Evolutionary conservation across 2,329 filamentous ascomycete species (phyloP).

Genomic region (Basipetospora chlamydospora): DNA sequence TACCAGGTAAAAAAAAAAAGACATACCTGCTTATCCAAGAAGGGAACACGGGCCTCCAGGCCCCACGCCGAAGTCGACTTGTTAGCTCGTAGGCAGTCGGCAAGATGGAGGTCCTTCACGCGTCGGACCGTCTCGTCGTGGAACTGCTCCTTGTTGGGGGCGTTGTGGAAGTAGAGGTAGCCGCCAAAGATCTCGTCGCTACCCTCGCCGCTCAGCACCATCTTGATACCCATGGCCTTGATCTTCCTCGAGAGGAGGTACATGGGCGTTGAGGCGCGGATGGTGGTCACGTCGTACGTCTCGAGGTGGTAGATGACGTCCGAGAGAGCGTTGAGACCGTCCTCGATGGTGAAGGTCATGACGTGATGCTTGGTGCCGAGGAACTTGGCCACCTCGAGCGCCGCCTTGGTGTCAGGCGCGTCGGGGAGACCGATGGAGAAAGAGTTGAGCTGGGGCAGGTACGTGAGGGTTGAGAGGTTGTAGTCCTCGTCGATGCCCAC

Average conservation of each 20-base stretch:
- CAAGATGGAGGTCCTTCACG: slow-evolving; percentile 89
- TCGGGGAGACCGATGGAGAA: slow-evolving; percentile 95
- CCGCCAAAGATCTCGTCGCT: slow-evolving; percentile 97
- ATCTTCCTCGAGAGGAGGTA: slow-evolving; percentile 96
- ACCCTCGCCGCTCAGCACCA: slow-evolving; percentile 94
- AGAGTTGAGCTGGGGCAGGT: slow-evolving; percentile 89
- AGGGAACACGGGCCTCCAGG: slow-evolving; percentile 91
- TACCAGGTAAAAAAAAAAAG: too few relatives aligned
- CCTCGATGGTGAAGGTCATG: slow-evolving; percentile 96
- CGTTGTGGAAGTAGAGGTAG: slow-evolving; percentile 96
- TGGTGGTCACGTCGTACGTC: slow-evolving; percentile 95
- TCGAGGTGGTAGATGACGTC: slow-evolving; percentile 98
- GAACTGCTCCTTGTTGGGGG: slow-evolving; percentile 81
- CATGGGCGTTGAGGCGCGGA: slow-evolving; percentile 97
- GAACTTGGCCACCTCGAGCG: slow-evolving; percentile 87
- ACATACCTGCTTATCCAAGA: slow-evolving; percentile 76
- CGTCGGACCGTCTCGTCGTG: slow-evolving; percentile 88
- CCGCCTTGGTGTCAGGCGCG: slow-evolving; percentile 83
- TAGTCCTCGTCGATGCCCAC: slow-evolving; percentile 92
- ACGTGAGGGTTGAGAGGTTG: slow-evolving; percentile 75
- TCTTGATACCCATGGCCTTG: slow-evolving; percentile 98
- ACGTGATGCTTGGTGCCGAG: slow-evolving; percentile 95
- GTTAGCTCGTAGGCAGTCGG: slow-evolving; percentile 96
- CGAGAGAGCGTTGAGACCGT: slow-evolving; percentile 88
- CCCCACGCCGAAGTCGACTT: slow-evolving; percentile 98